A percentile compares a stretch with the other conserved stretches of the same genome.
Conservation (phyloP, 2,329 filamentous ascomycete species). For the Diaporthe humulicola region DNA sequence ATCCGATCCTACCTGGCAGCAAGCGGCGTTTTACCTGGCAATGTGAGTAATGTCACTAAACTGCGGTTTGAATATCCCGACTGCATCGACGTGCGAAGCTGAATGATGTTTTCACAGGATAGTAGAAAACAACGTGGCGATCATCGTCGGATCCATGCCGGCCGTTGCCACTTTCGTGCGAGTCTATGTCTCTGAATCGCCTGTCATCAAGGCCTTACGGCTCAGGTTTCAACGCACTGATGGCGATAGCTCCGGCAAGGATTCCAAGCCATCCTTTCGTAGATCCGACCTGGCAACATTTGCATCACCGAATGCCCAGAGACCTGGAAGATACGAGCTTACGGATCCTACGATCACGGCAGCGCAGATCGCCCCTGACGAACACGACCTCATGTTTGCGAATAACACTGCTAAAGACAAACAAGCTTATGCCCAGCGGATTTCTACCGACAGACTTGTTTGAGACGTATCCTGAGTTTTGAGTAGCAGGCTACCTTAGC, state of each 20-base stretch:
- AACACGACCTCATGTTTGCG: neutral
- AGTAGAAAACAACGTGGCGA: slow-evolving; percentile 11
- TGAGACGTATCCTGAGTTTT: neutral
- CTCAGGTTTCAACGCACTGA: neutral
- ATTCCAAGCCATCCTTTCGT: neutral
- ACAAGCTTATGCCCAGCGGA: neutral
- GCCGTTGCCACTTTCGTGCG: neutral
- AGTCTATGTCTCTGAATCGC: neutral
- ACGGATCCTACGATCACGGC: neutral
- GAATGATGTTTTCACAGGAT: neutral
- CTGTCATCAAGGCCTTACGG: neutral
- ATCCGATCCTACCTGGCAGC: slow-evolving; percentile 7
- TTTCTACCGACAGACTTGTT: neutral
- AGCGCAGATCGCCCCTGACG: neutral
- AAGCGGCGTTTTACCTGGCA: neutral
- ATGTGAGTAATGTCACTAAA: neutral
- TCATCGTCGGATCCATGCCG: slow-evolving; percentile 29
- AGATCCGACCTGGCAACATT: neutral
- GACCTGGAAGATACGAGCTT: neutral
- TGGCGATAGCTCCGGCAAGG: too few relatives aligned
- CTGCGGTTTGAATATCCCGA: too few relatives aligned
- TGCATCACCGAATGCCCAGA: neutral
- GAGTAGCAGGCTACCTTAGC: neutral
- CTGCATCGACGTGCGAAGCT: neutral
- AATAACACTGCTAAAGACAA: neutral